Evolutionary conservation across 768 basidiomycete species (phyloP).

Genomic region (Leccinum uliginosum): DNA sequence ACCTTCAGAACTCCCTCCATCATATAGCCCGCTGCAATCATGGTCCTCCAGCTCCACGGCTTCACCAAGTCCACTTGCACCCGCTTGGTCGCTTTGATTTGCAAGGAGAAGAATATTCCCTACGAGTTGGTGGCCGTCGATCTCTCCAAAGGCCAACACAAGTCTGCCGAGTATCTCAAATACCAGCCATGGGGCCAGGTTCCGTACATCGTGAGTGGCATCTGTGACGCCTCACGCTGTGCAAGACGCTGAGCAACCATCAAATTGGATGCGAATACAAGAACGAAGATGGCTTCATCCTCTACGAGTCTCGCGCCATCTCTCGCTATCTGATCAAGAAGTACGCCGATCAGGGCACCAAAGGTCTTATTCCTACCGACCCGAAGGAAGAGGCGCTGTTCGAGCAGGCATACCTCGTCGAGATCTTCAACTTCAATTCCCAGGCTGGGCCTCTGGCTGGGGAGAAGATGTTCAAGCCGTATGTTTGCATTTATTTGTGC

Average conservation of each 20-base stretch:
- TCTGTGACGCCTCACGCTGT: neutral
- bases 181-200: slow-evolving; percentile 59
- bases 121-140: slow-evolving; percentile 49
- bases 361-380: slow-evolving; percentile 44
- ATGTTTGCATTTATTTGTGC: slow-evolving; percentile 6
- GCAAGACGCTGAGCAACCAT: neutral
- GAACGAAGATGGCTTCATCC: slow-evolving; percentile 59
- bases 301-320: slow-evolving; percentile 65
- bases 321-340: slow-evolving; percentile 54
- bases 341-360: slow-evolving; percentile 46
- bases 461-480: slow-evolving; percentile 55
- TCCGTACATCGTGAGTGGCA: slow-evolving; percentile 37
- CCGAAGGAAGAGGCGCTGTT: slow-evolving; percentile 30
- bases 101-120: slow-evolving; percentile 53
- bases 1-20: neutral
- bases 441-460: slow-evolving; percentile 33
- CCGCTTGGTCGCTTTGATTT: slow-evolving; percentile 45
- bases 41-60: slow-evolving; percentile 38
- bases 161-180: slow-evolving; percentile 37
- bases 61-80: slow-evolving; percentile 41
- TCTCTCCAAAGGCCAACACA: slow-evolving; percentile 42
- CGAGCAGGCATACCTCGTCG: slow-evolving; percentile 39
- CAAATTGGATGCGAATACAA: slow-evolving; percentile 11
- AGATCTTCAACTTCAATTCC: slow-evolving; percentile 48
- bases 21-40: slow-evolving; percentile 10